These are phyloP conservation scores for Lizonia empirigonia DNA, from an alignment of 2,329 filamentous ascomycete species.

Conservation along the genomic window DNA sequence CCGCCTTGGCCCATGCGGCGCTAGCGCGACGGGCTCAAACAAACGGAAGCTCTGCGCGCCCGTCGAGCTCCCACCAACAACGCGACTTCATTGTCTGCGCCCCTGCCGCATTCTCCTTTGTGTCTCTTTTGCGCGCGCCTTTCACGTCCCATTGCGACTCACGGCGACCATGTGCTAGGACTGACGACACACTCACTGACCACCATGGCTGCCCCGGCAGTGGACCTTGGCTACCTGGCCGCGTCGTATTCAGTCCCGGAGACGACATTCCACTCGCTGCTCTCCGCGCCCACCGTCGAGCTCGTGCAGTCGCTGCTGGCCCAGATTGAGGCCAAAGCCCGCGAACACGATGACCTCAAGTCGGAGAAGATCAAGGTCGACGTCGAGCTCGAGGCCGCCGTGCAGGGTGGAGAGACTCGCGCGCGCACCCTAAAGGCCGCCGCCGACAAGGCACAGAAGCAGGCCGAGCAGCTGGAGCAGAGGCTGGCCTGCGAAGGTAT, in stretches of 20 bases:
- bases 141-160: slow-evolving; percentile 3
- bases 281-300: slow-evolving; percentile 74
- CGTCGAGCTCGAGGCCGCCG: slow-evolving; percentile 90
- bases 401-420: slow-evolving; percentile 81
- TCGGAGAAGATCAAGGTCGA: slow-evolving; percentile 88
- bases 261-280: slow-evolving; percentile 63
- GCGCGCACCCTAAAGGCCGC: slow-evolving; percentile 80
- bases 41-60: slow-evolving; percentile 30
- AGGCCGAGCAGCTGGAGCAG: slow-evolving; percentile 79
- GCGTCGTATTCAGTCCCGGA: slow-evolving; percentile 73
- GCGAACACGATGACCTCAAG: slow-evolving; percentile 79
- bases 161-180: slow-evolving; percentile 33
- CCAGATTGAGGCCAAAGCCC: slow-evolving; percentile 77
- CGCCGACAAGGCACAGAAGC: slow-evolving; percentile 81
- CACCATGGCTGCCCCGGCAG: slow-evolving; percentile 63
- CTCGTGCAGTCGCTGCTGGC: slow-evolving; percentile 76
- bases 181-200: slow-evolving; percentile 19
- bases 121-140: slow-evolving; percentile 15
- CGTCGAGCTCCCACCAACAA: slow-evolving; percentile 16
- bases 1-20: slow-evolving; percentile 18
- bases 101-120: slow-evolving; percentile 12
- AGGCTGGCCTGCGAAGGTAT: slow-evolving; percentile 84
- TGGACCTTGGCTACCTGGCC: slow-evolving; percentile 76
- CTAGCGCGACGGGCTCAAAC: slow-evolving; percentile 25
- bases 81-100: slow-evolving; percentile 26